Evolutionary conservation across 1,284 basidiomycete genomes (phyloP), one percentile per base, ranked within the genome.

Genomic region (Cerrena zonata): DNA sequence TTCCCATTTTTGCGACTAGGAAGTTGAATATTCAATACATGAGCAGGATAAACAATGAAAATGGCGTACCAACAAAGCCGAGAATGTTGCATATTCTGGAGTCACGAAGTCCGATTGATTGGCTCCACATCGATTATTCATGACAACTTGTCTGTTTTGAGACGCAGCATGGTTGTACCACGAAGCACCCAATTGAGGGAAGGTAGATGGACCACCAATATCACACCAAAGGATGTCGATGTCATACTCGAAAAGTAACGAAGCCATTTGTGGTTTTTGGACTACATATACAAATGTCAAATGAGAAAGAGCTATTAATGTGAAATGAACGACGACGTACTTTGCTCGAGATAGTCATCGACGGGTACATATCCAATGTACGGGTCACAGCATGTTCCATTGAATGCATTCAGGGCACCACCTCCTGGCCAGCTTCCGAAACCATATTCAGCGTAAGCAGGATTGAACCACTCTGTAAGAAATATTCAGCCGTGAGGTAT

Each of bases 221-320:
- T 83, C 78, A 49, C 79, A 82, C 77, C 79, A 82, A 75, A 56
- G 45, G 44, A 83, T 78, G 53, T 83, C 78, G 0, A 72, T 73
- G 34, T 70, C 73, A 47, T 82, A 82, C 15, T 70, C 69, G 18
- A 70, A 58, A 0, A 75, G 77, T 2, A 83, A 66, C 15, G 74
- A 73, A 4, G 74, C 54, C 79, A 83, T 82, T 47, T 83, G 81
- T 1, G 76, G 76, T 22, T 75, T 64, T 57, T 77, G 78, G 21
- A 83, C 55, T 58, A 15, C 22, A 36, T 37, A 2, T 34, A n/a
- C n/a, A 19, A 40, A 45, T 4, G 12, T 7, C 13, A 22, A 27
- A 36, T 25, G 18, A 5, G 22, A 5, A 19, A 22, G 7, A 10
- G 10, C 7, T 5, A 23, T 1, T n/a, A 45, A 26, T 25, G 3